Evolutionary conservation across 192 early-diverging fungal species (phyloP).

Genomic region (Diversispora epigaea): DNA sequence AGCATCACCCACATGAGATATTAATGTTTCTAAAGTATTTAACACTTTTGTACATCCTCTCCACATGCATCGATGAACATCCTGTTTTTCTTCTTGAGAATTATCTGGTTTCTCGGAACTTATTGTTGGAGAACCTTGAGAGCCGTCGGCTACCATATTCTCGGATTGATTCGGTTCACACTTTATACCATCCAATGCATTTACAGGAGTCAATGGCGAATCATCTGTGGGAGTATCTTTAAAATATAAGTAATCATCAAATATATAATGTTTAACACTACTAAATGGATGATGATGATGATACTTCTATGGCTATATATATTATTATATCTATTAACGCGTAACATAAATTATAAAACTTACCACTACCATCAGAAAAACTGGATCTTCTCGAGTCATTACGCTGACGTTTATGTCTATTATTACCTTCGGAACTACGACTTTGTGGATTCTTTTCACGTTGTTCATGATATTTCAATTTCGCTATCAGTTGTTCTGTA

Average conservation of each 20-base stretch:
- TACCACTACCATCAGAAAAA: conserved; percentile 22
- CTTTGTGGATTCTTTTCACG: neutral
- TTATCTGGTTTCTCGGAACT: neutral
- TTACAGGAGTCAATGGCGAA: neutral
- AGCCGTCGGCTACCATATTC: neutral
- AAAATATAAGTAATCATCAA: neutral
- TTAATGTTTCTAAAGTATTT: conserved; percentile 45
- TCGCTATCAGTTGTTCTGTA: conserved; percentile 13
- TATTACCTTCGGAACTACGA: neutral
- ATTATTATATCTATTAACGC: neutral
- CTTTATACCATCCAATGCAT: conserved; percentile 12
- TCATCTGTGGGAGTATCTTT: conserved; percentile 14
- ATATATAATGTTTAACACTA: neutral
- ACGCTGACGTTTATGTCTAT: neutral
- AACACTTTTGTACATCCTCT: conserved; percentile 49
- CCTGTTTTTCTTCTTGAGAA: conserved; percentile 29
- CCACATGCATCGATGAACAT: conserved; percentile 51
- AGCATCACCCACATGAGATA: conserved; percentile 52
- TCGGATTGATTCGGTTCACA: conserved; percentile 2
- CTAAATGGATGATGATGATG: no score
- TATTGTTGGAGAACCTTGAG: neutral
- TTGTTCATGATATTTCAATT: neutral
- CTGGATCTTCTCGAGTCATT: neutral
- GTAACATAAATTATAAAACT: neutral
- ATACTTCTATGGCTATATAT: no score